Conservation (phyloP, 75 land plant species). For the Selaginella tamariscina region DNA sequence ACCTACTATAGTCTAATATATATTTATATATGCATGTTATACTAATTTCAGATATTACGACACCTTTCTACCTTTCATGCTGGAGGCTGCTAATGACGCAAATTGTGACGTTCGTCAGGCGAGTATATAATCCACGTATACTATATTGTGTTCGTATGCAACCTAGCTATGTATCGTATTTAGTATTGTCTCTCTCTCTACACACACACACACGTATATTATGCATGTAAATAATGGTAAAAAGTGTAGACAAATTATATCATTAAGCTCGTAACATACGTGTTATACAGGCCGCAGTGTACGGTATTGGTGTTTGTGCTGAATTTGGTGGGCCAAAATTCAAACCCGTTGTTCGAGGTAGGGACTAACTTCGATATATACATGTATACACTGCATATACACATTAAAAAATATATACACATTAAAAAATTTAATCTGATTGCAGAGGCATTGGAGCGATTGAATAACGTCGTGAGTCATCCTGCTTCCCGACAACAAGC, state of each 20-base stretch:
- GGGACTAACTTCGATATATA: background rate
- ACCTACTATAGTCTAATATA: too few relatives aligned
- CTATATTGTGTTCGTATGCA: background rate
- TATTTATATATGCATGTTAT: background rate
- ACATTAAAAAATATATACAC: too few relatives aligned
- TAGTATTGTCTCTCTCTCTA: too few relatives aligned
- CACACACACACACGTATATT: too few relatives aligned
- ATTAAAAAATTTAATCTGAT: background rate
- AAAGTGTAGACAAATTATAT: too few relatives aligned
- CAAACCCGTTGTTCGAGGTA: constrained; percentile 74
- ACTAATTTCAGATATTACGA: constrained; percentile 56
- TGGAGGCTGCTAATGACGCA: constrained; percentile 70
- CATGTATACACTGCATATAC: background rate
- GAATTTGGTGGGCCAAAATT: constrained; percentile 68
- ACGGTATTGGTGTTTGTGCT: constrained; percentile 85
- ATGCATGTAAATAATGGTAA: too few relatives aligned
- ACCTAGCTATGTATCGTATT: background rate
- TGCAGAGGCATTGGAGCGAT: constrained; percentile 66
- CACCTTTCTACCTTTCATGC: constrained; percentile 63
- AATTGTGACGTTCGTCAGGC: constrained; percentile 76
- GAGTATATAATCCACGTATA: background rate
- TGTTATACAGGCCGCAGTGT: constrained; percentile 59
- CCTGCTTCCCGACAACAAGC: constrained; percentile 53
- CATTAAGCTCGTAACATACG: too few relatives aligned
- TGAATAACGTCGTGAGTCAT: constrained; percentile 56